Conservation (phyloP, 2,329 filamentous ascomycete species). For the Sporothrix luriei region DNA sequence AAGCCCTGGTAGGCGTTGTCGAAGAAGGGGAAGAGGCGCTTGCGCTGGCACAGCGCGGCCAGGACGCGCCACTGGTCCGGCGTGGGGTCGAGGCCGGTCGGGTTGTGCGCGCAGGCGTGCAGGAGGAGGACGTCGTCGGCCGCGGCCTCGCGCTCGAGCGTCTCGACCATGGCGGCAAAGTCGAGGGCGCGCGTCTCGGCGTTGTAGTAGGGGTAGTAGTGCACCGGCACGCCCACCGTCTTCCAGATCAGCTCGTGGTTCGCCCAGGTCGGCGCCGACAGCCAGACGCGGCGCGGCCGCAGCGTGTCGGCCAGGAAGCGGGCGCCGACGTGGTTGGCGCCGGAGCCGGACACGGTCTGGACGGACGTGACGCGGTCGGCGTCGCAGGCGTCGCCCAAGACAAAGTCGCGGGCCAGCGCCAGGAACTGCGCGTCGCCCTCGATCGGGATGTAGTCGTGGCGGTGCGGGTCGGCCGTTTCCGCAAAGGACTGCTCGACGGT, state of each 20-base stretch:
- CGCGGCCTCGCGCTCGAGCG: conserved; percentile 68
- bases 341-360: conserved; percentile 96
- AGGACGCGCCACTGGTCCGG: conserved; percentile 93
- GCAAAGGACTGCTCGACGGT: neutral
- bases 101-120: conserved; percentile 97
- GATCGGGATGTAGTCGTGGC: conserved; percentile 21
- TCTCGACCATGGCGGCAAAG: conserved; percentile 80
- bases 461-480: conserved; percentile 21
- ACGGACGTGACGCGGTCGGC: conserved; percentile 81
- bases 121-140: conserved; percentile 82
- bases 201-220: conserved; percentile 92
- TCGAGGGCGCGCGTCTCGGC: conserved; percentile 87
- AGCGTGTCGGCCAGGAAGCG: conserved; percentile 90
- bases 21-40: conserved; percentile 95
- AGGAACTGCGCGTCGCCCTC: conserved; percentile 86
- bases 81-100: conserved; percentile 93
- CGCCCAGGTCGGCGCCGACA: conserved; percentile 95
- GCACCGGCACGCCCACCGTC: conserved; percentile 79
- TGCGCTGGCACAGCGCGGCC: conserved; percentile 71
- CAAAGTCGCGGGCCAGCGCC: conserved; percentile 90
- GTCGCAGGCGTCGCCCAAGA: conserved; percentile 76
- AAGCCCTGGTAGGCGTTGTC: conserved; percentile 98
- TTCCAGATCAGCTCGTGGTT: conserved; percentile 99
- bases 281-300: conserved; percentile 73
- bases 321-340: conserved; percentile 88